Percentiles rank a stretch among this genome's conserved stretches.
phyloP scores from a whole-genome alignment of 2,329 filamentous ascomycete genomes.

The Penicillium occitanis region DNA sequence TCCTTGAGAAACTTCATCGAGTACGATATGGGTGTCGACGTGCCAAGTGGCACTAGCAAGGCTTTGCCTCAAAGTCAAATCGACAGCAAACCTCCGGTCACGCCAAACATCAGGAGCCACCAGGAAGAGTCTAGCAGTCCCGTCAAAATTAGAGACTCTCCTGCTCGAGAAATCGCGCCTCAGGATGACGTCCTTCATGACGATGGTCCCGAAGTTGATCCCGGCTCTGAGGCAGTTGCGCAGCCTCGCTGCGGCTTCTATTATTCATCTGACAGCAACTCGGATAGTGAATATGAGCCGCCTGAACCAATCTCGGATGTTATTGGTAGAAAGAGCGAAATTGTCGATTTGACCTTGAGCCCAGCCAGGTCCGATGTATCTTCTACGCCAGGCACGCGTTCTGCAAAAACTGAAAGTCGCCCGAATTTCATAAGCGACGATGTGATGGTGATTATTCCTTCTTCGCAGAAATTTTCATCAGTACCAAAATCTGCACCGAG shows the following conservation, averaged over 20 bases:
- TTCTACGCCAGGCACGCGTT: slow-evolving; percentile 30
- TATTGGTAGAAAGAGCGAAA: slow-evolving; percentile 22
- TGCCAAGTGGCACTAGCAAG: neutral
- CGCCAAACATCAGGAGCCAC: neutral
- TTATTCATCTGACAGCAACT: slow-evolving; percentile 18
- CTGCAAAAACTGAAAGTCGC: slow-evolving; percentile 29
- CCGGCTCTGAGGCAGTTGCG: neutral
- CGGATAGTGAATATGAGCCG: slow-evolving; percentile 13
- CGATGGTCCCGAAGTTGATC: neutral
- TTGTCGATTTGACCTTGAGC: slow-evolving; percentile 38
- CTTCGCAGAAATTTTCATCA: neutral
- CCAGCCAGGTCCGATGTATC: slow-evolving; percentile 18
- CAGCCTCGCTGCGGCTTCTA: slow-evolving; percentile 16
- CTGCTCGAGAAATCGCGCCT: neutral
- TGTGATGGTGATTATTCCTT: slow-evolving; percentile 7
- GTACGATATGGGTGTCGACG: slow-evolving; percentile 22
- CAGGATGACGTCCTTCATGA: neutral
- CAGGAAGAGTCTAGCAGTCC: neutral
- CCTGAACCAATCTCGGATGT: neutral
- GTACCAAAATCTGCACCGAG: neutral
- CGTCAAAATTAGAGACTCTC: neutral
- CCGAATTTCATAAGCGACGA: neutral
- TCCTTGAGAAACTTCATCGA: slow-evolving; percentile 35
- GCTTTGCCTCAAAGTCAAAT: neutral
- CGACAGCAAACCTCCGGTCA: neutral